Evolutionary conservation across 495 filamentous ascomycete species (phyloP).

Genomic region (Barbatosphaeria neglecta): DNA sequence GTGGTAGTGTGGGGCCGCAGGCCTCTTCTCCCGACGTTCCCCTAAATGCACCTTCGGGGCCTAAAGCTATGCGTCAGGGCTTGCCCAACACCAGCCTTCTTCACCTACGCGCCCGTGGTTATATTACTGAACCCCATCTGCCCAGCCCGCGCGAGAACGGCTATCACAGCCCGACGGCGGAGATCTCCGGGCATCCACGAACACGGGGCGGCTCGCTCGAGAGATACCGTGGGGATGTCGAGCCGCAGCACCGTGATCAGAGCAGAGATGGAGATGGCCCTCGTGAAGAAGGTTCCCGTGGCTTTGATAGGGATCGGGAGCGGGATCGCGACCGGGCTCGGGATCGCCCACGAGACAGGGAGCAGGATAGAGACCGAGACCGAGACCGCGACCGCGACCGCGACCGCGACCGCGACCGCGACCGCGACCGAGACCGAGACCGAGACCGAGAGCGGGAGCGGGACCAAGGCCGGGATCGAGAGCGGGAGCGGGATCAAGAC

Average conservation of each 20-base stretch:
- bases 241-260: constrained; percentile 7
- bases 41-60: constrained; percentile 71
- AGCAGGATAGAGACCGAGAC: too few relatives aligned
- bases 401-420: not conserved
- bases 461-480: constrained; percentile 5
- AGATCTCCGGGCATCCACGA: constrained; percentile 9
- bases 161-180: constrained; percentile 19
- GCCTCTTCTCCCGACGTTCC: constrained; percentile 30
- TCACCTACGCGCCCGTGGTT: constrained; percentile 37
- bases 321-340: too few relatives aligned
- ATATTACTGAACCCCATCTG: constrained; percentile 25
- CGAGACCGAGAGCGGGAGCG: constrained; percentile 14
- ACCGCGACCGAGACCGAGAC: constrained; percentile 14
- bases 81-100: constrained; percentile 61
- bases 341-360: too few relatives aligned
- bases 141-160: constrained; percentile 22
- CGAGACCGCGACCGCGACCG: too few relatives aligned
- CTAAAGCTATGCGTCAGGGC: constrained; percentile 85
- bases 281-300: constrained; percentile 1
- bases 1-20: not conserved
- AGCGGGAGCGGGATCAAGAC: constrained; percentile 16
- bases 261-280: constrained; percentile 10
- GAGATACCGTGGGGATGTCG: not conserved
- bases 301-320: constrained; percentile 10
- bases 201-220: constrained; percentile 31